Evolutionary conservation across 257 asterid species (phyloP).

Genomic region (Solanum clarkiae): DNA sequence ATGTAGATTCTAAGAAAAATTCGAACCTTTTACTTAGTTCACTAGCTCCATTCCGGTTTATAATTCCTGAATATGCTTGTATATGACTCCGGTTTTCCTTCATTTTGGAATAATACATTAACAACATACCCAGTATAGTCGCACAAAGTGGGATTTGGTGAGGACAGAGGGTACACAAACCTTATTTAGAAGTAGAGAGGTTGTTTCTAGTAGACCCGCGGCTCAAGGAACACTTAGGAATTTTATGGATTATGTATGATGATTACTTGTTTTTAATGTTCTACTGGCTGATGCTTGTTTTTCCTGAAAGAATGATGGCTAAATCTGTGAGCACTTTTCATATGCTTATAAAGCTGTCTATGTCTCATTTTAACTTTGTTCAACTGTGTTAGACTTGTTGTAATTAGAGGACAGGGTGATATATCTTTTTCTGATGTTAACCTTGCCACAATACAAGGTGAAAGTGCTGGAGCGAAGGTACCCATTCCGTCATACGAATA

Average conservation of each 20-base stretch:
- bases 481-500: no score
- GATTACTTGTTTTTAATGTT: not conserved
- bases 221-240: not conserved
- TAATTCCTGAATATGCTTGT: no score
- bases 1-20: no score
- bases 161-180: no score
- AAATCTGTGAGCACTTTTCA: not conserved
- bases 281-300: not conserved
- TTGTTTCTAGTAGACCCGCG: not conserved
- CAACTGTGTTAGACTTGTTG: not conserved
- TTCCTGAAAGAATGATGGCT: not conserved
- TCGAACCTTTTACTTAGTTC: no score
- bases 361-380: not conserved
- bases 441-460: not conserved
- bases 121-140: no score
- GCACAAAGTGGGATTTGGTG: no score
- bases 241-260: not conserved
- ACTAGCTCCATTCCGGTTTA: no score
- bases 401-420: not conserved
- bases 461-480: not conserved
- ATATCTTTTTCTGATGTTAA: not conserved
- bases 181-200: no score
- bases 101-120: no score
- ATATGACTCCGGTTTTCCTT: no score
- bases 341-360: not conserved